Evolutionary conservation across 1,284 basidiomycete species (phyloP).

Genomic region (Somion occarium): DNA sequence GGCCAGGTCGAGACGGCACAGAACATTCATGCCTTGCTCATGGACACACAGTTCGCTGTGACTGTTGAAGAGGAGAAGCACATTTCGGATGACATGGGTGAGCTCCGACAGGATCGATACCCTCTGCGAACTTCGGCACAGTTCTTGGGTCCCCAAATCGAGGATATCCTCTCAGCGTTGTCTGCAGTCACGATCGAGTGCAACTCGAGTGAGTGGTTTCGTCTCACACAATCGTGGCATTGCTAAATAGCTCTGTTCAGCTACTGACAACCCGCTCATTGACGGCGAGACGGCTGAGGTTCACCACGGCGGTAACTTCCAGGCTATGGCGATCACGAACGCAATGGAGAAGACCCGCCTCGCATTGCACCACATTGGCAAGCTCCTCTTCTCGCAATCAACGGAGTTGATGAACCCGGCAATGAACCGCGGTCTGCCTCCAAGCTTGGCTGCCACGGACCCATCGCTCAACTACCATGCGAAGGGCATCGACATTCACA

Average conservation of each 20-base stretch:
- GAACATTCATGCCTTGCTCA: constrained; percentile 64
- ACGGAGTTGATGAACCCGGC: constrained; percentile 79
- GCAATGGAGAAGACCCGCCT: constrained; percentile 87
- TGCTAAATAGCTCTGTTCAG: no score
- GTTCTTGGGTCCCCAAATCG: constrained; percentile 83
- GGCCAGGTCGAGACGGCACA: constrained; percentile 77
- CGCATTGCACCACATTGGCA: constrained; percentile 77
- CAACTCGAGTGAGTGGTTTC: constrained; percentile 69
- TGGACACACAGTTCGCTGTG: constrained; percentile 69
- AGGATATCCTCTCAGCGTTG: constrained; percentile 70
- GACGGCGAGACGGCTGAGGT: constrained; percentile 63
- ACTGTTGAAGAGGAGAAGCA: constrained; percentile 57
- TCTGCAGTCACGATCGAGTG: constrained; percentile 70
- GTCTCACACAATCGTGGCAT: no score
- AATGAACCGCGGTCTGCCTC: constrained; percentile 82
- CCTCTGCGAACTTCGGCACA: constrained; percentile 76
- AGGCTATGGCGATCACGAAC: constrained; percentile 83
- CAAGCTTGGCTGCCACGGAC: constrained; percentile 77
- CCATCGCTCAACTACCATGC: constrained; percentile 80
- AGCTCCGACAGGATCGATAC: constrained; percentile 75
- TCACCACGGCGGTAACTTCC: constrained; percentile 86
- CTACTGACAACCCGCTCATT: constrained; percentile 74
- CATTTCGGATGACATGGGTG: constrained; percentile 66
- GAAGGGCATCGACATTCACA: constrained; percentile 85
- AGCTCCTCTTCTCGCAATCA: constrained; percentile 78